phyloP scores from a whole-genome alignment of 2,329 filamentous ascomycete genomes.

The Aspergillus phoenicis region DNA sequence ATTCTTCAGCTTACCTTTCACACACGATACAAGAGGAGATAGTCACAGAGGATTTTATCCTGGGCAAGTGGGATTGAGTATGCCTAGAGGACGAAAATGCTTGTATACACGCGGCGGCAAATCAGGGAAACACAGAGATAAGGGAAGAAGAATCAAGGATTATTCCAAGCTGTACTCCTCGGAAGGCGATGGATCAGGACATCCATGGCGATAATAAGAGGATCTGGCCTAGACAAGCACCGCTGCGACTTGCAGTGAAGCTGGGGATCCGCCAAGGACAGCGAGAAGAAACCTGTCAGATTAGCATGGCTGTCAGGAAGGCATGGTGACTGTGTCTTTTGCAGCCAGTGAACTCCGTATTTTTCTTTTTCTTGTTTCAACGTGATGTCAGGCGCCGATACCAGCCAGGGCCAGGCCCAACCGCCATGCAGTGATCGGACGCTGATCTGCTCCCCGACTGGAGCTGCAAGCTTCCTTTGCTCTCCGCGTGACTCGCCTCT shows the following conservation, averaged over 20 bases:
- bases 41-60: no score
- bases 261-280: slow-evolving; percentile 9
- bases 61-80: no score
- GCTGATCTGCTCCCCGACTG: slow-evolving; percentile 17
- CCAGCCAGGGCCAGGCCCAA: slow-evolving; percentile 19
- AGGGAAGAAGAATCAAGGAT: no score
- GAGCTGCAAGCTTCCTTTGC: slow-evolving; percentile 11
- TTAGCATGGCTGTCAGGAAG: background rate
- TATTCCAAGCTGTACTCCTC: background rate
- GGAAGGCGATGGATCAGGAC: slow-evolving; percentile 5
- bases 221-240: background rate
- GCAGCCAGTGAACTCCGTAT: background rate
- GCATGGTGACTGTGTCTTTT: background rate
- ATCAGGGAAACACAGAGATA: background rate
- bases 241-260: slow-evolving; percentile 18
- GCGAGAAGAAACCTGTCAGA: slow-evolving; percentile 5
- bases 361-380: background rate
- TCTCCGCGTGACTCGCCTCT: slow-evolving; percentile 19
- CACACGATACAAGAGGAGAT: no score
- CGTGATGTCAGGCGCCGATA: slow-evolving; percentile 23
- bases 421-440: slow-evolving; percentile 25
- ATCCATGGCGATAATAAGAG: slow-evolving; percentile 4
- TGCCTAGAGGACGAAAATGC: no score
- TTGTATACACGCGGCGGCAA: slow-evolving; percentile 1
- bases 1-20: no score